Conservation (phyloP, 73 alveolate species). For the Symbiodinium pilosum region DNA sequence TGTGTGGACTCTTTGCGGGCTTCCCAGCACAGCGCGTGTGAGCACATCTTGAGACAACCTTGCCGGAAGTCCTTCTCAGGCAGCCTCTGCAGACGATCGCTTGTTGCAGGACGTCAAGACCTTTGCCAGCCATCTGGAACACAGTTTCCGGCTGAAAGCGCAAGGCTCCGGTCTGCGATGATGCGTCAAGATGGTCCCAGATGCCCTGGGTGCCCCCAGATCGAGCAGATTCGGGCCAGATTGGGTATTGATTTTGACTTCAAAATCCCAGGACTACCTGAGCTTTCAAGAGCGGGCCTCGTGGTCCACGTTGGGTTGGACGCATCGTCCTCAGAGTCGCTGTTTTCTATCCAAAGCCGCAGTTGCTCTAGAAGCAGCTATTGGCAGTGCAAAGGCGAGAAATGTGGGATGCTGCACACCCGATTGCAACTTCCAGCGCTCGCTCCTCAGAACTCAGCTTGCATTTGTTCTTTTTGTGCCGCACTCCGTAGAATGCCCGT, state of each 20-base stretch:
- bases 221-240: background rate
- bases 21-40: background rate
- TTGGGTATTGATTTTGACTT: no score
- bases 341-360: background rate
- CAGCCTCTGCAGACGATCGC: background rate
- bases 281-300: conserved; percentile 91
- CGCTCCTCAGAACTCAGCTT: no score
- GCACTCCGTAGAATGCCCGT: no score
- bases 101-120: background rate
- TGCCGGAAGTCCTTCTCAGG: background rate
- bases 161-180: conserved; percentile 21
- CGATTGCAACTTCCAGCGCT: conserved; percentile 77
- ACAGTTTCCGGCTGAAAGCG: background rate
- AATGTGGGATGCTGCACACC: conserved; percentile 93
- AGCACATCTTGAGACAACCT: background rate
- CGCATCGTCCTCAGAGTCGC: conserved; percentile 53
- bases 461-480: no score
- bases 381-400: conserved; percentile 38
- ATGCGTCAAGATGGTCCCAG: conserved; percentile 90
- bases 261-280: conserved; percentile 30
- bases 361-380: no score
- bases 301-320: conserved; percentile 88
- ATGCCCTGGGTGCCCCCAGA: conserved; percentile 64
- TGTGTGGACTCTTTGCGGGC: background rate
- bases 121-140: background rate